Evolutionary conservation across 805 yeast genomes (phyloP).

Genomic region (Metschnikowia lachancei): DNA sequence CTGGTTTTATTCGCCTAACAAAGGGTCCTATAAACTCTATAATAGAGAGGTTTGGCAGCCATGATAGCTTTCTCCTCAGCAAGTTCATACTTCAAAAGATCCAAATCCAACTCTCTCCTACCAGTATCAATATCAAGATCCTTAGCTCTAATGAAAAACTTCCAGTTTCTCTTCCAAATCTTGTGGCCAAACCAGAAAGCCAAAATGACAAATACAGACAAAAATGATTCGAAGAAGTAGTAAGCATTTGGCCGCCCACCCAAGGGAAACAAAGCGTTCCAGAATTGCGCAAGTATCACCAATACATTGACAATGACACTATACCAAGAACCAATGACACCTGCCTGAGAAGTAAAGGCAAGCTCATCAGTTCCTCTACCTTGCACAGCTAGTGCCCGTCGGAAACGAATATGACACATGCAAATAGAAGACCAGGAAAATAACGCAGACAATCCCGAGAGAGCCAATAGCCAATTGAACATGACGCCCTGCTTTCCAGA

Average conservation of each 20-base stretch:
- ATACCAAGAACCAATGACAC: slow-evolving; percentile 52
- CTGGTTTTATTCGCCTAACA: slow-evolving; percentile 30
- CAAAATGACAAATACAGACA: slow-evolving; percentile 62
- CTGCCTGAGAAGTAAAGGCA: slow-evolving; percentile 51
- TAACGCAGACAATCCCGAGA: slow-evolving; percentile 26
- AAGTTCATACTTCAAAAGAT: slow-evolving; percentile 42
- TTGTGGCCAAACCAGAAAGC: slow-evolving; percentile 58
- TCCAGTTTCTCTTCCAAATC: slow-evolving; percentile 43
- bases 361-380: slow-evolving; percentile 40
- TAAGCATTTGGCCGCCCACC: slow-evolving; percentile 27
- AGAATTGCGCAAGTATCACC: slow-evolving; percentile 57
- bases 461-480: slow-evolving; percentile 27
- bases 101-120: slow-evolving; percentile 38
- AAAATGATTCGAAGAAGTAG: slow-evolving; percentile 60
- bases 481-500: slow-evolving; percentile 23
- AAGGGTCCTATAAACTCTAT: slow-evolving; percentile 55
- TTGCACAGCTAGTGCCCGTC: slow-evolving; percentile 23
- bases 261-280: slow-evolving; percentile 63
- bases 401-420: slow-evolving; percentile 26
- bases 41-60: slow-evolving; percentile 44
- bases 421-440: slow-evolving; percentile 31
- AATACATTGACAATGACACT: slow-evolving; percentile 48
- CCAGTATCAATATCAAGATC: slow-evolving; percentile 39
- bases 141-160: slow-evolving; percentile 27
- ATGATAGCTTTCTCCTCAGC: slow-evolving; percentile 54